phyloP scores from a whole-genome alignment of 2,329 filamentous ascomycete genomes.

The Colletotrichum tropicale region DNA sequence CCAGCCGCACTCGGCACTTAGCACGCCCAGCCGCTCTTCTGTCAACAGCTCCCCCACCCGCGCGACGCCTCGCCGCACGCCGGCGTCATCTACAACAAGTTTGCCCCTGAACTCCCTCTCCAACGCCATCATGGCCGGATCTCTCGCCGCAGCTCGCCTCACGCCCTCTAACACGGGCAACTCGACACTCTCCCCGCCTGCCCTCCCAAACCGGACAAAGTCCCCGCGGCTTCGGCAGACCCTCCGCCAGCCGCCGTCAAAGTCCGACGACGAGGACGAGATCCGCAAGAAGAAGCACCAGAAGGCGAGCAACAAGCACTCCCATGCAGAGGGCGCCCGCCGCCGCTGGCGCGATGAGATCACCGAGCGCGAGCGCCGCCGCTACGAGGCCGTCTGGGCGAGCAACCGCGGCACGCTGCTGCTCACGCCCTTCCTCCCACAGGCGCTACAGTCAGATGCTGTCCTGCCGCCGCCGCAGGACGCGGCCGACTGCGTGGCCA shows the following conservation, averaged over 20 bases:
- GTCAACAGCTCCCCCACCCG: constrained; percentile 39
- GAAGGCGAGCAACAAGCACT: constrained; percentile 64
- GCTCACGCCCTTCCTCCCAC: background rate
- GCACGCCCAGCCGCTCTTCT: constrained; percentile 4
- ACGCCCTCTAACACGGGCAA: constrained; percentile 44
- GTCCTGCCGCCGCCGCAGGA: constrained; percentile 20
- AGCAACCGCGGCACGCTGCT: constrained; percentile 72
- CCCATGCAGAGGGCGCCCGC: constrained; percentile 77
- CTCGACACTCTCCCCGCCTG: constrained; percentile 41
- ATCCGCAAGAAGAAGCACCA: constrained; percentile 53
- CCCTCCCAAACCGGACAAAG: constrained; percentile 45
- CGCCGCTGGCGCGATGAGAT: constrained; percentile 80
- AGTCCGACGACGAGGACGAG: constrained; percentile 58
- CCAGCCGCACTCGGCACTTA: background rate
- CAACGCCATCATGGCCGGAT: constrained; percentile 77
- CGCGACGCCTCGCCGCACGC: constrained; percentile 31
- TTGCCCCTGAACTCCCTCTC: constrained; percentile 70
- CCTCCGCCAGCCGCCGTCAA: constrained; percentile 60
- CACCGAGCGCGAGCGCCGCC: constrained; percentile 73
- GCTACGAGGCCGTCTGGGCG: constrained; percentile 86
- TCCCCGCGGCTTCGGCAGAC: constrained; percentile 68
- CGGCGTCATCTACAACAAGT: constrained; percentile 34
- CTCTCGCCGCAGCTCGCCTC: constrained; percentile 68
- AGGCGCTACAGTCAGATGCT: background rate
- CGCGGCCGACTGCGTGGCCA: constrained; percentile 60